These are phyloP conservation scores for Debaryomyces tyrocola DNA, from an alignment of 805 yeast species.

Conservation along the genomic window DNA sequence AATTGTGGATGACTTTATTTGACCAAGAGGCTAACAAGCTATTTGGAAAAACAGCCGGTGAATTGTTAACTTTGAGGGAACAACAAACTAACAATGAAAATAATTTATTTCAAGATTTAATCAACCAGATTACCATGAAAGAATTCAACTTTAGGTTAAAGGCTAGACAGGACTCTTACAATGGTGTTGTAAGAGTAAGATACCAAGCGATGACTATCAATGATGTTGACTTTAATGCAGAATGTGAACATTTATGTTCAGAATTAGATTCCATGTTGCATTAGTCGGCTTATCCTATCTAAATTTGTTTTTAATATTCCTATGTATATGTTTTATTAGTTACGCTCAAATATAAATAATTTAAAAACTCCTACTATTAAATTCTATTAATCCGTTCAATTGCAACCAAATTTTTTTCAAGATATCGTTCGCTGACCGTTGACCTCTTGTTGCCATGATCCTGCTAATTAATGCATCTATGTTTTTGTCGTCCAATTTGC, in stretches of 20 bases:
- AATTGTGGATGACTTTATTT: slow-evolving; percentile 82
- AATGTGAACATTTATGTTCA: slow-evolving; percentile 57
- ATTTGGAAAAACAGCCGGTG: slow-evolving; percentile 66
- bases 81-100: slow-evolving; percentile 40
- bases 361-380: slow-evolving; percentile 9
- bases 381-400: slow-evolving; percentile 55
- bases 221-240: slow-evolving; percentile 55
- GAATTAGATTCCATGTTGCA: slow-evolving; percentile 34
- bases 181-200: slow-evolving; percentile 74
- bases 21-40: slow-evolving; percentile 78
- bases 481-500: slow-evolving; percentile 31
- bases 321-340: slow-evolving; percentile 2
- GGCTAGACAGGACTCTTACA: slow-evolving; percentile 82
- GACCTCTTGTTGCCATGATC: slow-evolving; percentile 63
- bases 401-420: slow-evolving; percentile 66
- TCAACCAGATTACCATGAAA: slow-evolving; percentile 56
- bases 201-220: slow-evolving; percentile 61
- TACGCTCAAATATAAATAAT: slow-evolving; percentile 4
- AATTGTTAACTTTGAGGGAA: slow-evolving; percentile 44
- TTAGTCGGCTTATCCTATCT: slow-evolving; percentile 9
- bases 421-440: slow-evolving; percentile 56
- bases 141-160: slow-evolving; percentile 75
- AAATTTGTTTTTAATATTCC: neutral
- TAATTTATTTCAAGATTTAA: slow-evolving; percentile 41
- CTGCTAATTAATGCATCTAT: slow-evolving; percentile 47